Evolutionary conservation across 2,329 filamentous ascomycete genomes (phyloP).

Genomic region (Fusarium xyrophilum): DNA sequence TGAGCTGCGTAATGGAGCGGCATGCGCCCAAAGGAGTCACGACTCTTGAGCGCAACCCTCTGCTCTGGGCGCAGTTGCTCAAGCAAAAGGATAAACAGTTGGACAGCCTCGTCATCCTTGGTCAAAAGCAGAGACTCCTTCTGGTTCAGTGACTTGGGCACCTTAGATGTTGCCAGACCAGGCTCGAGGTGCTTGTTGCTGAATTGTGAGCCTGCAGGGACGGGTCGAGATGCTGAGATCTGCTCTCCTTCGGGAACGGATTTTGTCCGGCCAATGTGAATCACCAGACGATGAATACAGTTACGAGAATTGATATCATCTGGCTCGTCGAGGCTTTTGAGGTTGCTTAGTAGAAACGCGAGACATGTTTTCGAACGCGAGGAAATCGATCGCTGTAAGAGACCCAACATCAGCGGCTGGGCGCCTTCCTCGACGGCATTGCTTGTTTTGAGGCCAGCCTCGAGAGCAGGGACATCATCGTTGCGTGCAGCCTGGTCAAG

Average conservation of each 20-base stretch:
- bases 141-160: constrained; percentile 66
- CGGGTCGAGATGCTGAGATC: constrained; percentile 59
- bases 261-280: constrained; percentile 84
- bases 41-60: constrained; percentile 68
- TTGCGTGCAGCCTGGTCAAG: constrained; percentile 75
- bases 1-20: constrained; percentile 94
- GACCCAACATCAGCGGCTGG: constrained; percentile 76
- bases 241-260: constrained; percentile 54
- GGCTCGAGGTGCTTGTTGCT: constrained; percentile 80
- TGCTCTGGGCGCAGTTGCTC: constrained; percentile 73
- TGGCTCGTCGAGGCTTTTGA: constrained; percentile 79
- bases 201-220: constrained; percentile 60
- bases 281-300: constrained; percentile 89
- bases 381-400: constrained; percentile 79
- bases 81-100: constrained; percentile 68
- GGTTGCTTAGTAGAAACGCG: constrained; percentile 69
- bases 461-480: constrained; percentile 67
- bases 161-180: constrained; percentile 69
- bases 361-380: constrained; percentile 74
- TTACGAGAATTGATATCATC: constrained; percentile 95
- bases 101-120: constrained; percentile 77
- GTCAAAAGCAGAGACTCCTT: constrained; percentile 72
- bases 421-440: constrained; percentile 55
- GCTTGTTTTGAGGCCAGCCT: constrained; percentile 63
- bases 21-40: constrained; percentile 81